Percentiles rank a stretch among this genome's conserved stretches.
phyloP scores from a whole-genome alignment of 73 alveolate species.

The Paramecium bursaria region DNA sequence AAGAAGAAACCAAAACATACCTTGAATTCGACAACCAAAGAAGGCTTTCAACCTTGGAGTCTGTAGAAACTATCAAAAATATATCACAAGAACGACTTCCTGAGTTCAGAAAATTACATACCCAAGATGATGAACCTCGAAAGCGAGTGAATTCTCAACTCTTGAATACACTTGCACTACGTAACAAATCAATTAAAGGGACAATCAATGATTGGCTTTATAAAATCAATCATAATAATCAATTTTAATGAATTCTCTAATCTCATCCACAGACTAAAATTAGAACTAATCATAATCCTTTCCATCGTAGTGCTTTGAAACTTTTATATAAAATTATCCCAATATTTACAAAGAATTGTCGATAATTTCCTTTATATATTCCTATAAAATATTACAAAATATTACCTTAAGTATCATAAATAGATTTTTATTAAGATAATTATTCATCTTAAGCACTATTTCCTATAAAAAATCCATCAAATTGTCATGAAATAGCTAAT shows the following conservation, averaged over 20 bases:
- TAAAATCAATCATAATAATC: constrained; percentile 49
- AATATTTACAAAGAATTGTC: constrained; percentile 33
- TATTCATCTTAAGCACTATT: neutral
- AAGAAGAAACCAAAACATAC: too few relatives aligned
- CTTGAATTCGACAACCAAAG: too few relatives aligned
- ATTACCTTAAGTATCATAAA: constrained; percentile 4
- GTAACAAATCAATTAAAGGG: too few relatives aligned
- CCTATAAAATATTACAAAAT: neutral
- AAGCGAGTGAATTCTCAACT: too few relatives aligned
- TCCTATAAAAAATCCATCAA: constrained; percentile 26
- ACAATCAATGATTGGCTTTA: too few relatives aligned
- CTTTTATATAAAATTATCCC: constrained; percentile 35
- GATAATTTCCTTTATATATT: constrained; percentile 20
- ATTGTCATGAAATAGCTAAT: constrained; percentile 44
- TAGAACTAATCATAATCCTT: constrained; percentile 37
- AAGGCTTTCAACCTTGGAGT: too few relatives aligned
- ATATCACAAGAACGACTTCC: too few relatives aligned
- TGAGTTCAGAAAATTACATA: too few relatives aligned
- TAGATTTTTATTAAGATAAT: constrained; percentile 8
- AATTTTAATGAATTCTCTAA: constrained; percentile 14
- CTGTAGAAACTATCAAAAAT: too few relatives aligned
- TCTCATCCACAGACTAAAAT: constrained; percentile 25
- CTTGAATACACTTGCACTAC: too few relatives aligned
- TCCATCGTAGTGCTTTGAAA: constrained; percentile 54
- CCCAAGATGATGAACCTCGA: too few relatives aligned